A percentile compares a stretch with the other conserved stretches of the same genome.
phyloP scores from a whole-genome alignment of 129 eudicot genomes.

The Oenanthe sinensis region DNA sequence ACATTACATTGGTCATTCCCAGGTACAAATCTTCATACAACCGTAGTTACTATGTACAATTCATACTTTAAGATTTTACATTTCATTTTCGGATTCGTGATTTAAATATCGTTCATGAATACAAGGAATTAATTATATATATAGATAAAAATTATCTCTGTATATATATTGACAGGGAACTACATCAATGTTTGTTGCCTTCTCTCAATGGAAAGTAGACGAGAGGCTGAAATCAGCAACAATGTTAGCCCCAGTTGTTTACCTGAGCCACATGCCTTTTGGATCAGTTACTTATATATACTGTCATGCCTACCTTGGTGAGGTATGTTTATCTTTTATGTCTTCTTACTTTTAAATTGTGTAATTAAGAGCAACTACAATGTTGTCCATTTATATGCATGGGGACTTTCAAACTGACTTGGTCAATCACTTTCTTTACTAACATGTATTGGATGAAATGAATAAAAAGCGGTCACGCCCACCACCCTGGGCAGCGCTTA shows the following conservation, averaged over 20 bases:
- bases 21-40: constrained; percentile 27
- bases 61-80: background rate
- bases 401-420: no score
- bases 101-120: no score
- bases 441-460: no score
- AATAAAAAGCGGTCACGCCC: no score
- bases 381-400: no score
- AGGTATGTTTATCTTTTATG: background rate
- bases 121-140: background rate
- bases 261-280: background rate
- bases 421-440: no score
- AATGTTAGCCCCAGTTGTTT: background rate
- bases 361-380: no score
- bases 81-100: no score
- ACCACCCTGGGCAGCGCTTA: no score
- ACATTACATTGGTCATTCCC: constrained; percentile 73
- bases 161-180: background rate
- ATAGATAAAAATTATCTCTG: background rate
- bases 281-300: background rate
- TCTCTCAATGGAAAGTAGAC: background rate
- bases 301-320: background rate
- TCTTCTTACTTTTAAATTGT: background rate
- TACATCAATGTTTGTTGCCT: background rate
- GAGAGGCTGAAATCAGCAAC: background rate
- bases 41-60: background rate